These are phyloP conservation scores for Coelastrella sp. DNA, from an alignment of 139 green algal genomes.

Conservation along the genomic window DNA sequence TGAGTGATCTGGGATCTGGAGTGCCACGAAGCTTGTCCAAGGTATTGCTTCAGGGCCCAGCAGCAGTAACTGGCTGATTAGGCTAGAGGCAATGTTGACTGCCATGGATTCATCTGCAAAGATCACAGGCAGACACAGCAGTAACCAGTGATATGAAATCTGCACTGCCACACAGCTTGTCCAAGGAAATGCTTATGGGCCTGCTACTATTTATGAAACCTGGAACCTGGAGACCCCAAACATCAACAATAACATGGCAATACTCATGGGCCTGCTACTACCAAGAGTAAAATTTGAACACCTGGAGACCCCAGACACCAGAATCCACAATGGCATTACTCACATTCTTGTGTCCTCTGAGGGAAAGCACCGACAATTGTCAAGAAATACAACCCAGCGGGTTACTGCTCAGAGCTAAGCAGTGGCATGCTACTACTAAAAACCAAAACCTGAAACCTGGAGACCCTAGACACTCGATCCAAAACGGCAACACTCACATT, in stretches of 20 bases:
- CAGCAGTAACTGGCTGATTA: conserved; percentile 75
- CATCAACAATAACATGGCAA: no score
- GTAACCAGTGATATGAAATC: not conserved
- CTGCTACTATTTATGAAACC: not conserved
- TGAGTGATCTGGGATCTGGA: conserved; percentile 70
- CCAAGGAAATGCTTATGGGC: not conserved
- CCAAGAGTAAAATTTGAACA: not conserved
- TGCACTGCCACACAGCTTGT: not conserved
- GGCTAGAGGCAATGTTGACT: conserved; percentile 12
- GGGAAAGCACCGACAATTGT: no score
- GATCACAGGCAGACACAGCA: conserved; percentile 7
- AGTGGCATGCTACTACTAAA: no score
- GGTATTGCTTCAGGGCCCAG: conserved; percentile 60
- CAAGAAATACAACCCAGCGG: no score
- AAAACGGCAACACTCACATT: conserved; percentile 5
- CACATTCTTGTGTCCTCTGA: no score
- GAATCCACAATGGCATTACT: not conserved
- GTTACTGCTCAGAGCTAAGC: no score
- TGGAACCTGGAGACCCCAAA: not conserved
- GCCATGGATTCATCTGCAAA: not conserved
- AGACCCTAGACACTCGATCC: no score
- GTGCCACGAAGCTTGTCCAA: conserved; percentile 86
- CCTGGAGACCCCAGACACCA: not conserved
- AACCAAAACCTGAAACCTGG: no score
- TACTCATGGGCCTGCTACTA: not conserved